phyloP scores from a whole-genome alignment of 1,284 basidiomycete species.

The Lentinula novae-zelandiae region DNA sequence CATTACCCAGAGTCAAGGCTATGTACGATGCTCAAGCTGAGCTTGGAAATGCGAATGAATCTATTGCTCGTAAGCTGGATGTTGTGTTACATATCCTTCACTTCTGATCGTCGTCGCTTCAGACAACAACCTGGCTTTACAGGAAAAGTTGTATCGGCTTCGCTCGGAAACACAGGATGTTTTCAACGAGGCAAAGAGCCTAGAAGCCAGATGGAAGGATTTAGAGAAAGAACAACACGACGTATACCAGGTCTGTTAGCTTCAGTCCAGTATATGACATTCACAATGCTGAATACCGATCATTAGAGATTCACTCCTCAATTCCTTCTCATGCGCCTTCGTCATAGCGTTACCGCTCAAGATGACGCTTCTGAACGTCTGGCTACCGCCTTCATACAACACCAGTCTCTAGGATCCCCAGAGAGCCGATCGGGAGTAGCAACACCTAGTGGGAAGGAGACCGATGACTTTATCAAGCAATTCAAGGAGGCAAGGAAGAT shows the following conservation, averaged over 20 bases:
- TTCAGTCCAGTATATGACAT: background rate
- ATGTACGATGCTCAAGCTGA: conserved; percentile 75
- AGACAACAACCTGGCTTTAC: conserved; percentile 75
- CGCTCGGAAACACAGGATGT: conserved; percentile 78
- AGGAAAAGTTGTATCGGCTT: conserved; percentile 70
- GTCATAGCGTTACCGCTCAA: conserved; percentile 83
- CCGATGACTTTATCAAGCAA: conserved; percentile 85
- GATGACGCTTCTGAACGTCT: conserved; percentile 85
- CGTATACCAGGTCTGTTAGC: conserved; percentile 71
- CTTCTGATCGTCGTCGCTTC: background rate
- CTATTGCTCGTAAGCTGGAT: conserved; percentile 69
- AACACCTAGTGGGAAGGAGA: conserved; percentile 46
- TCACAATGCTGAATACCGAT: background rate
- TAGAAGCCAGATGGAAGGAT: conserved; percentile 81
- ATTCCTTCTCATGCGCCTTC: conserved; percentile 81
- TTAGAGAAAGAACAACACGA: conserved; percentile 84
- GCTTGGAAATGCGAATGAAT: conserved; percentile 78
- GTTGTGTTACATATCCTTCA: conserved; percentile 15
- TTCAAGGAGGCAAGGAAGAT: conserved; percentile 83
- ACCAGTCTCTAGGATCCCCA: conserved; percentile 23
- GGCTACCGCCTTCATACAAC: conserved; percentile 75
- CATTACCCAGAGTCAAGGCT: conserved; percentile 67
- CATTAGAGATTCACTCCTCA: conserved; percentile 76
- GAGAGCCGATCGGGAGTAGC: conserved; percentile 25
- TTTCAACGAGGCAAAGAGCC: conserved; percentile 77